Evolutionary conservation across 495 filamentous ascomycete species (phyloP).

Genomic region (Aspergillus ostianus): DNA sequence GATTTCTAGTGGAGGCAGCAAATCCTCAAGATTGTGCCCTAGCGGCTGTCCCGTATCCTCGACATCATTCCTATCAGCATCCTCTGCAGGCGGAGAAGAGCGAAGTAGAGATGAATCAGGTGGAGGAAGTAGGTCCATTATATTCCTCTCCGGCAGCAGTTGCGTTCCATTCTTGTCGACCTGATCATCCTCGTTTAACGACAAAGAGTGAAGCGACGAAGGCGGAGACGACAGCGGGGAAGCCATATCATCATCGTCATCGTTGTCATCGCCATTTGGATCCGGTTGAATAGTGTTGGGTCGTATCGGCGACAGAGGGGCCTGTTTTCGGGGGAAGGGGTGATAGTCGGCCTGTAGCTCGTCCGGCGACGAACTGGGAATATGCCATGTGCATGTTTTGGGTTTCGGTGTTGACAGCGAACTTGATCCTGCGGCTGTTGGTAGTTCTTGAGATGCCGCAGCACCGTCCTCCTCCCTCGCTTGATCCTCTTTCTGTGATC

Average conservation of each 20-base stretch:
- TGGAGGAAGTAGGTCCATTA: background rate
- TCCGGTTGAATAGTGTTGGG: conserved; percentile 4
- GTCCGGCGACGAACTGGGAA: conserved; percentile 36
- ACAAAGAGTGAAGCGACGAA: conserved; percentile 26
- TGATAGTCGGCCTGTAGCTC: conserved; percentile 27
- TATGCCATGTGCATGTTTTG: conserved; percentile 19
- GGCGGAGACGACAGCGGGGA: conserved; percentile 47
- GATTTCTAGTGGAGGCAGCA: conserved; percentile 27
- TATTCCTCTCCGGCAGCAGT: background rate
- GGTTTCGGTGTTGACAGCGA: conserved; percentile 17
- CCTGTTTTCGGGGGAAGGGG: conserved; percentile 14
- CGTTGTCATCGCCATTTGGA: background rate
- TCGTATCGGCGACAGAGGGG: conserved; percentile 4
- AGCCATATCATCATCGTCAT: conserved; percentile 19
- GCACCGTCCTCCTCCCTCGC: background rate
- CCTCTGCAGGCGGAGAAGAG: background rate
- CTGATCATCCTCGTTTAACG: conserved; percentile 8
- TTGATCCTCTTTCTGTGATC: background rate
- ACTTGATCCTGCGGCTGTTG: conserved; percentile 7
- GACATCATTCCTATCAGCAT: background rate
- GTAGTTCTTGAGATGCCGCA: conserved; percentile 2
- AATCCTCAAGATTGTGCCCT: conserved; percentile 10
- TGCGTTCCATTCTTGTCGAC: background rate
- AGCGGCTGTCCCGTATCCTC: too few species aligned
- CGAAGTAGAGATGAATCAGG: background rate